These are phyloP conservation scores for Astragalus membranaceus DNA, from an alignment of 306 rosid genomes.

Conservation along the genomic window DNA sequence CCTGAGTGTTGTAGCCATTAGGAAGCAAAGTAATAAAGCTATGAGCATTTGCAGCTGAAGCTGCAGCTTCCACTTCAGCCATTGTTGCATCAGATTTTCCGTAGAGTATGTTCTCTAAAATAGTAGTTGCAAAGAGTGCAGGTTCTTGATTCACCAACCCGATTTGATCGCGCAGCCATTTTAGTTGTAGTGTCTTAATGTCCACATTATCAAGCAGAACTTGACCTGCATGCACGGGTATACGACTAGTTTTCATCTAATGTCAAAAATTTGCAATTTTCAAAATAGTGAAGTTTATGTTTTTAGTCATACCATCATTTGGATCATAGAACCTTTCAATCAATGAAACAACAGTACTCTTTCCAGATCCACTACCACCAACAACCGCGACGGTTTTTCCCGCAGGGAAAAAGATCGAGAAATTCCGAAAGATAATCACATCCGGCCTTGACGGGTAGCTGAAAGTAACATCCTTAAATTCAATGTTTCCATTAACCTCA, in stretches of 20 bases:
- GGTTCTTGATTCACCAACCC: constrained; percentile 99
- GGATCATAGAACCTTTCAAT: constrained; percentile 99
- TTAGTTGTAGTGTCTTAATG: constrained; percentile 72
- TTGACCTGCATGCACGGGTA: constrained; percentile 54
- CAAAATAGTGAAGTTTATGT: neutral
- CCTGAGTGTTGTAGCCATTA: constrained; percentile 88
- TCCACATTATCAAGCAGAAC: constrained; percentile 79
- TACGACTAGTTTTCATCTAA: neutral
- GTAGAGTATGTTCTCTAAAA: constrained; percentile 85
- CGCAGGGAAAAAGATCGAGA: constrained; percentile 88
- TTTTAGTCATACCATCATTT: constrained; percentile 52
- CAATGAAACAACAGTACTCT: constrained; percentile 93
- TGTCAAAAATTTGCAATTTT: neutral
- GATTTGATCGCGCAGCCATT: constrained; percentile 91
- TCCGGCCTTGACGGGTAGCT: constrained; percentile 98
- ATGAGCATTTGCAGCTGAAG: constrained; percentile 96
- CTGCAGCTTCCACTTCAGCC: constrained; percentile 85
- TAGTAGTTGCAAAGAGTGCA: constrained; percentile 93
- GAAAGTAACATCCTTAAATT: constrained; percentile 79
- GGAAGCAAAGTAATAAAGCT: constrained; percentile 90
- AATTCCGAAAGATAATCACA: constrained; percentile 66
- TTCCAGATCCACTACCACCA: constrained; percentile 97
- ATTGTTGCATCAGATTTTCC: constrained; percentile 85
- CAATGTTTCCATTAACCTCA: constrained; percentile 77
- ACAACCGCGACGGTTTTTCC: constrained; percentile 96